Conservation (phyloP, 495 filamentous ascomycete species). For the Aspergillus kassunensis region DNA sequence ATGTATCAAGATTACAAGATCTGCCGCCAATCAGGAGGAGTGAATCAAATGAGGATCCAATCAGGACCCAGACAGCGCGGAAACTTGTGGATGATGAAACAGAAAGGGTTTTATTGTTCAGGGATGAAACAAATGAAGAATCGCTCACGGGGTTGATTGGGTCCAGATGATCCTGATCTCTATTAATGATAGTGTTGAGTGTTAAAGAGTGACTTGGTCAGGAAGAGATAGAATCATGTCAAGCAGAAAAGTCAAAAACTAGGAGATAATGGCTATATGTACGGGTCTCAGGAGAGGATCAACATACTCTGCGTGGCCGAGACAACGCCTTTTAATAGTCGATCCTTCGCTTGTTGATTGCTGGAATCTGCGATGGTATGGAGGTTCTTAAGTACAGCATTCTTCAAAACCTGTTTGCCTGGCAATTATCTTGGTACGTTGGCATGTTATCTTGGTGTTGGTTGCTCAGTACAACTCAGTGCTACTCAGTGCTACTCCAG, state of each 20-base stretch:
- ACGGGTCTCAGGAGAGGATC: constrained; percentile 10
- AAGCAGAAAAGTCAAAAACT: neutral
- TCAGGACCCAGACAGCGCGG: constrained; percentile 13
- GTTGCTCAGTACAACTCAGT: neutral
- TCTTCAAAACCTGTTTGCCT: constrained; percentile 3
- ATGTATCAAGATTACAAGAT: constrained; percentile 7
- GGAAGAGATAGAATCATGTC: neutral
- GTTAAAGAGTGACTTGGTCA: constrained; percentile 7
- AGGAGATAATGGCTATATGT: neutral
- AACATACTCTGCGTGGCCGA: constrained; percentile 15
- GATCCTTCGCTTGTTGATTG: neutral
- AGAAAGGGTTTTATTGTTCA: constrained; percentile 5
- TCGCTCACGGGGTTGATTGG: constrained; percentile 11
- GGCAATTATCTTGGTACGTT: constrained; percentile 3
- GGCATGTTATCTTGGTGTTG: neutral
- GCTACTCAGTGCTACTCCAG: neutral
- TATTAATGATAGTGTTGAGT: neutral
- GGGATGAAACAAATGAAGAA: constrained; percentile 31
- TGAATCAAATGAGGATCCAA: constrained; percentile 20
- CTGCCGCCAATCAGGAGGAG: constrained; percentile 15
- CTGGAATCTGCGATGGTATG: constrained; percentile 1
- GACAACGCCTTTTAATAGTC: constrained; percentile 5
- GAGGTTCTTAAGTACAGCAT: constrained; percentile 1
- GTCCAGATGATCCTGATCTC: neutral
- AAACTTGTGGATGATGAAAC: constrained; percentile 27